Evolutionary conservation across 2,329 filamentous ascomycete genomes (phyloP).

Genomic region (Alternaria gansuensis): DNA sequence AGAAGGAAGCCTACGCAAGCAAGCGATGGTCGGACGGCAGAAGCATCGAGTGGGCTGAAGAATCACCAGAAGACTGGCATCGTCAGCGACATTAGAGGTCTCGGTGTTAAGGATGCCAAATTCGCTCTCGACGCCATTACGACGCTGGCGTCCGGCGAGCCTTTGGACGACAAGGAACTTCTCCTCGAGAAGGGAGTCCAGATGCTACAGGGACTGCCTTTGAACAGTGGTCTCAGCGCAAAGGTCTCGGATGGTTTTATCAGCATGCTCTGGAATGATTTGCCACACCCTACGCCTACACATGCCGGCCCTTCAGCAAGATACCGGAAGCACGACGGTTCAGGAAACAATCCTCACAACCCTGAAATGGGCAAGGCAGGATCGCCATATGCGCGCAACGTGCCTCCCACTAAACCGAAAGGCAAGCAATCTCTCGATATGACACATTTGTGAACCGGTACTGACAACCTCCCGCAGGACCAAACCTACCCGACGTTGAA

Average conservation of each 20-base stretch:
- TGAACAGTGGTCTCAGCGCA: conserved; percentile 60
- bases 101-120: conserved; percentile 59
- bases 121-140: conserved; percentile 66
- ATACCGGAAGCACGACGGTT: conserved; percentile 53
- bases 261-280: conserved; percentile 62
- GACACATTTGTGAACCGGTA: not conserved
- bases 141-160: conserved; percentile 69
- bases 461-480: conserved; percentile 32
- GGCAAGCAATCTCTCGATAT: conserved; percentile 34
- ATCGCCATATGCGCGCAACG: conserved; percentile 65
- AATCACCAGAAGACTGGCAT: conserved; percentile 39
- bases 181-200: conserved; percentile 60
- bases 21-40: conserved; percentile 58
- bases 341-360: conserved; percentile 61
- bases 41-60: conserved; percentile 35
- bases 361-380: conserved; percentile 65
- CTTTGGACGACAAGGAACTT: conserved; percentile 67
- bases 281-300: conserved; percentile 62
- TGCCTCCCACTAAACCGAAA: conserved; percentile 62
- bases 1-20: conserved; percentile 58
- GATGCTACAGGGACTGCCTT: conserved; percentile 62
- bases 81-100: conserved; percentile 64
- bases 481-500: conserved; percentile 69
- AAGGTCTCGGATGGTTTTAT: conserved; percentile 63
- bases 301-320: conserved; percentile 57